A percentile compares a stretch with the other conserved stretches of the same genome.
Conservation (phyloP, 1,284 basidiomycete genomes). For the Sanghuangporus sanghuang region DNA sequence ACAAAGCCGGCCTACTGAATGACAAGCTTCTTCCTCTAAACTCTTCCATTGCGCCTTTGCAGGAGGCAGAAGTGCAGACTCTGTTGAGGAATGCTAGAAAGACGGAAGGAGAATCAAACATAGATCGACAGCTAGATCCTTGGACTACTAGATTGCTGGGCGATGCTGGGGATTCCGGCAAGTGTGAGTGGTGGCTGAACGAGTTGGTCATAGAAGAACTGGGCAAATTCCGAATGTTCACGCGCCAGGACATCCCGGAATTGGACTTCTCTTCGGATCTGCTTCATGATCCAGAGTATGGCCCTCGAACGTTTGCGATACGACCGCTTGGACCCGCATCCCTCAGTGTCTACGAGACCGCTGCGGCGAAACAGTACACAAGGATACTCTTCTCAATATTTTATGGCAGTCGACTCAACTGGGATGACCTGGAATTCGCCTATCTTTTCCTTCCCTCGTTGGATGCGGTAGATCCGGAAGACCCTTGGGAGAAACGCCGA, state of each 20-base stretch:
- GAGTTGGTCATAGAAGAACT: conserved; percentile 46
- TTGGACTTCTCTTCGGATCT: conserved; percentile 40
- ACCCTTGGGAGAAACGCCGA: conserved; percentile 45
- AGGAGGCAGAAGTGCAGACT: conserved; percentile 51
- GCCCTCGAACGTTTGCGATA: conserved; percentile 27
- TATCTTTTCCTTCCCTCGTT: conserved; percentile 52
- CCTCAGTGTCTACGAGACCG: conserved; percentile 28
- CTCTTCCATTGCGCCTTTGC: conserved; percentile 39
- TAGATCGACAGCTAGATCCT: conserved; percentile 58
- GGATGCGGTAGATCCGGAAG: conserved; percentile 24
- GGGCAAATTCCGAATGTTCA: conserved; percentile 44
- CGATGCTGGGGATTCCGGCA: neutral
- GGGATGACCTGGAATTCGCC: conserved; percentile 52
- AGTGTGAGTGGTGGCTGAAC: conserved; percentile 43
- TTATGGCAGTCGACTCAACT: conserved; percentile 49
- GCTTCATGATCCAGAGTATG: conserved; percentile 27
- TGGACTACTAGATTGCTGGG: conserved; percentile 34
- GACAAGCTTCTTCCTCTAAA: conserved; percentile 67
- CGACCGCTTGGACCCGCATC: conserved; percentile 25
- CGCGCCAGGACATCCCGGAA: conserved; percentile 40
- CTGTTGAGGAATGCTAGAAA: conserved; percentile 60
- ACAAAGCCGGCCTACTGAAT: conserved; percentile 57
- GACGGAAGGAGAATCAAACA: conserved; percentile 47
- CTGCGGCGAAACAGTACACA: conserved; percentile 45
- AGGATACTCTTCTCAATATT: conserved; percentile 53